phyloP scores from a whole-genome alignment of 2,329 filamentous ascomycete genomes.

The Sporothrix curviconia region DNA sequence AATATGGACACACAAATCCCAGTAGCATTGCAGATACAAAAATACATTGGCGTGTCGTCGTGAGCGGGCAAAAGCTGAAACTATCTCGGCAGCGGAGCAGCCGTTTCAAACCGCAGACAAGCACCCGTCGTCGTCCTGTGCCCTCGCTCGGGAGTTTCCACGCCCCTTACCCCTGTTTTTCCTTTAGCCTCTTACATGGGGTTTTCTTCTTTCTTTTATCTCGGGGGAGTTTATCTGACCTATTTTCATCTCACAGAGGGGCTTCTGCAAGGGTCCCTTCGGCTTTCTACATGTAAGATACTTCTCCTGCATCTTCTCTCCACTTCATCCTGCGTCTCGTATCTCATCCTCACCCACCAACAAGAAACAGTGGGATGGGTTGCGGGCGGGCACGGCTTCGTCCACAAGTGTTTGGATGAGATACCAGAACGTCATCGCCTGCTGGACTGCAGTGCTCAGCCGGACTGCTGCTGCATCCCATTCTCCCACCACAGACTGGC shows the following conservation, averaged over 20 bases:
- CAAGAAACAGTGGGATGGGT: not conserved
- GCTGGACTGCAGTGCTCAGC: not conserved
- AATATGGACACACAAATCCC: not conserved
- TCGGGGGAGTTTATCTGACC: too few species aligned
- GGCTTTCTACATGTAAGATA: too few species aligned
- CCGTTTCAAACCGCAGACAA: conserved; percentile 12
- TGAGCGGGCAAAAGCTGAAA: conserved; percentile 13
- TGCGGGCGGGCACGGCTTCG: not conserved
- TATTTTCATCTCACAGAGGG: not conserved
- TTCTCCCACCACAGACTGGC: too few species aligned
- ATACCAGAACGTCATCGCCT: not conserved
- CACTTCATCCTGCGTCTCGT: not conserved
- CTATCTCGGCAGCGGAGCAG: conserved; percentile 14
- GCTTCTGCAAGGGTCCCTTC: too few species aligned
- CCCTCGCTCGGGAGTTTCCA: not conserved
- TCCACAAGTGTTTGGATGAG: not conserved
- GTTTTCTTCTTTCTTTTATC: not conserved
- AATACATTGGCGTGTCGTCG: too few species aligned
- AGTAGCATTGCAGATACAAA: too few species aligned
- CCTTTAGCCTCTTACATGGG: not conserved
- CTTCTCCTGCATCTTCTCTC: not conserved
- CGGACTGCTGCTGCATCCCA: too few species aligned
- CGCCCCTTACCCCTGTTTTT: conserved; percentile 8
- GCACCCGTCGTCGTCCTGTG: not conserved
- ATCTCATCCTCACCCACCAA: not conserved